Evolutionary conservation across 345 rosid species (phyloP), one percentile per base, ranked within the genome.

Genomic region (Linum tenue): DNA sequence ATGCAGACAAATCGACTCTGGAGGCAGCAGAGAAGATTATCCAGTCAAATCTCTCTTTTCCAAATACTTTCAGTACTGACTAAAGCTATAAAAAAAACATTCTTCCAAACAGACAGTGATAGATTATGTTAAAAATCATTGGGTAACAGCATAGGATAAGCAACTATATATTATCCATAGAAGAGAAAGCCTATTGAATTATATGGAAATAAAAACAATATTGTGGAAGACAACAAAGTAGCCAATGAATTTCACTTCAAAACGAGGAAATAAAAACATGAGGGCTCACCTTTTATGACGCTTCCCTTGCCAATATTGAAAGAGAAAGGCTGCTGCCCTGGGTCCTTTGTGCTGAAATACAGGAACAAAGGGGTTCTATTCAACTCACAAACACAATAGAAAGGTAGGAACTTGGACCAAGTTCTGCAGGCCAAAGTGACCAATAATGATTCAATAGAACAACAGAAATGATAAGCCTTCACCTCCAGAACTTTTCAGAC

Each of bases 401-500:
- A 11, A 50, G 14, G 0, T 11, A 11, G 7, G 44, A 7, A 39
- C n/a, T 36, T 16, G 58, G 11, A 11, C 50, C 11, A 12, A 48
- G 11, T 53, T 16, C 1, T 42, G 8, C 37, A 56, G 57, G 10
- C 31, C 9, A 55, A 39, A 17, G 44, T 41, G 14, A 7, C 15
- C 56, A 42, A 53, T 14, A 0, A 37, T n/a, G 35, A 5, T 37
- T 15, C 17, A 12, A 31, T 37, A 53, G 11, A 48, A 39, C 1
- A 42, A 22, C 22, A 2, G 3, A 50, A 53, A 2, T 3, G 2
- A 11, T 31, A 36, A 55, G 15, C 59, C 5, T 80, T 79, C 72
- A 92, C 96, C 98, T 90, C 97, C 97, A 92, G 76, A 90, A 92
- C 81, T 90, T 84, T 78, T 81, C 80, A 36, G 91, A 80, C 14